These are phyloP conservation scores for Mycena haematopus DNA, from an alignment of 768 basidiomycete species.

Conservation along the genomic window DNA sequence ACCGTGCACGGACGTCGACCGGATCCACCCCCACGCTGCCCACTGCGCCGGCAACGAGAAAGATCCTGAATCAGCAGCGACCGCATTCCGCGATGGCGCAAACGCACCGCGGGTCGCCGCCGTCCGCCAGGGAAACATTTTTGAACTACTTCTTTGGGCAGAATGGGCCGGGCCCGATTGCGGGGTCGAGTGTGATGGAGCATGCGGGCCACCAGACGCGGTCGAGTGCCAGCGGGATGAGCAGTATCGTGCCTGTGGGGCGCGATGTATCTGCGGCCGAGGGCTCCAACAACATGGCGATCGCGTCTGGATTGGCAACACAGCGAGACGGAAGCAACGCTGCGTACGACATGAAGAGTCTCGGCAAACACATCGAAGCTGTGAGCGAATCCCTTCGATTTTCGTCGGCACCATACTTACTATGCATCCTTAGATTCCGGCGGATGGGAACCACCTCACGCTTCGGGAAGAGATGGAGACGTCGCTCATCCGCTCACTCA, in stretches of 20 bases:
- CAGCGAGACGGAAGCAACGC: slow-evolving; percentile 80
- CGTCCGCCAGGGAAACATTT: slow-evolving; percentile 87
- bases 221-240: slow-evolving; percentile 28
- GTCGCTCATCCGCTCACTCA: slow-evolving; percentile 90
- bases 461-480: slow-evolving; percentile 97
- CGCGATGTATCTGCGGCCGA: slow-evolving; percentile 69
- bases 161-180: slow-evolving; percentile 78
- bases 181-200: slow-evolving; percentile 56
- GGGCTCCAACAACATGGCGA: slow-evolving; percentile 33
- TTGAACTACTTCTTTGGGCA: slow-evolving; percentile 98
- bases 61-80: slow-evolving; percentile 28
- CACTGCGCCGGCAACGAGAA: slow-evolving; percentile 35
- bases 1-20: slow-evolving; percentile 64
- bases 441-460: slow-evolving; percentile 69
- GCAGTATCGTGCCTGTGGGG: slow-evolving; percentile 56
- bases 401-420: slow-evolving; percentile 8
- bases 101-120: slow-evolving; percentile 47
- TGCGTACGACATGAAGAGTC: slow-evolving; percentile 98
- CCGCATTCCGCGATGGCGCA: slow-evolving; percentile 45
- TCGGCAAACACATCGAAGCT: slow-evolving; percentile 96
- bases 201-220: slow-evolving; percentile 36
- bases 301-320: slow-evolving; percentile 67
- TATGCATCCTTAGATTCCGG: slow-evolving; percentile 52
- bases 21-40: slow-evolving; percentile 39
- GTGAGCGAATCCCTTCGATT: slow-evolving; percentile 56